Evolutionary conservation across 2,329 filamentous ascomycete species (phyloP), one percentile per base, ranked within the genome.

Genomic region (Xylariaceae sp.): DNA sequence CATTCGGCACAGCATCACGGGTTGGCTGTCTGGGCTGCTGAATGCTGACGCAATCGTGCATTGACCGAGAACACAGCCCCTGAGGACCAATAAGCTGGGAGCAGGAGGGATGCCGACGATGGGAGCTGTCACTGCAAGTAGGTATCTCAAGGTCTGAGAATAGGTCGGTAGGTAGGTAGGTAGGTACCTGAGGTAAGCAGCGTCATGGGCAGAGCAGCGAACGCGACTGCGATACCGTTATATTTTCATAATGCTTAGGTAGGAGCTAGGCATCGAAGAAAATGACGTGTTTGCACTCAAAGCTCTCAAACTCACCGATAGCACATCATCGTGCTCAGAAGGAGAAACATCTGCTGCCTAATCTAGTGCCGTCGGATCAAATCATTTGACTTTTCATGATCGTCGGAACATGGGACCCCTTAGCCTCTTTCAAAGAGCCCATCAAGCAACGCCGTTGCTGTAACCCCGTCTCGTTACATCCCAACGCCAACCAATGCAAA

Each of bases 11-110:
- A 32, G 43, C 43, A 29, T 12, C 29, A 12, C 43, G 19, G 43
- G 29, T 30, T 12, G 31, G 42, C 42, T 49, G 43, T 53, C 47
- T 53, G 46, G 42, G 27, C 47, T 32, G 53, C 26, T 27, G 50
- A 19, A 55, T 47, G 49, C 56, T 60, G 59, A 60, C 59, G 59
- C 54, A 59, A 60, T 60, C 57, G 48, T 59, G 59, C 59, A 59
- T 59, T 2, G 45, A 8, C 46, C 32, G 40, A 54, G 44, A 50
- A 32, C 34, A 26, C 41, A 34, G 40, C 27, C 43, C 19, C 19
- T 19, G 19, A 19, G 19, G 19, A 19, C 19, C 29, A 40, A 27
- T 26, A 42, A 42, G 40, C 26, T 42, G 19, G 26, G 4, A 9
- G 6, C 2, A 8, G 32, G 32, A 8, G 32, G 8, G 5, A 5